Base-by-base conservation (phyloP, 768 basidiomycete genomes). In the Auricularia auricula-judae region DNA sequence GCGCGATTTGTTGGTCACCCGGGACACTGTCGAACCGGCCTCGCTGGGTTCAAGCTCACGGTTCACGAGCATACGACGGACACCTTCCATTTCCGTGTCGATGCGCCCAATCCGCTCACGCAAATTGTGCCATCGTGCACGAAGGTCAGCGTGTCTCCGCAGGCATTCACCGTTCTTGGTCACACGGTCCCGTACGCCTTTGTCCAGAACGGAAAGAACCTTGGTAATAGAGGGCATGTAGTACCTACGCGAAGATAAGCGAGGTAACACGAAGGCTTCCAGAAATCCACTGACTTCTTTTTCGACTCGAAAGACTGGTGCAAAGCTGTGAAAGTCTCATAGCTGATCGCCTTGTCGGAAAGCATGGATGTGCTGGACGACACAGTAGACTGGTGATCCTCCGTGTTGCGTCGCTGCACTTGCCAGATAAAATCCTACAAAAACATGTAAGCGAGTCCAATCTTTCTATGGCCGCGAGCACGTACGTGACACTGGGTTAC, bases 161-260 rank as follows among this genome's bases (percentile, higher is more conserved):
- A 98, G 76, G 39, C 93, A 93, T 77, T 98, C 96, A 1, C 96
- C 96, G 67, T 98, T 98, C 82, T 93, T 95, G 23, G 95, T 98
- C 4, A 93, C 88, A 64, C 95, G 85, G 67, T 97, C 94, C 64
- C 85, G 84, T 35, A 98, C 89, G 33, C 94, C 94, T 74, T 93
- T 97, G 73, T 93, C 93, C 70, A 98, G 89, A 69, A 97, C 94
- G 33, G 89, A 85, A 33, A 98, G 81, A 59, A 96, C 94, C 72
- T 96, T 94, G 5, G 86, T 88, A 3, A 91, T 91, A 43, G 93
- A 93, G 1, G 96, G 97, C 77, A 93, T 86, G 73, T 98, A 98
- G 73, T 97, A 93, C 72, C 93, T 95, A 70, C 58, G 47, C 39
- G 2, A 42, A 8, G 39, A 42, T 95, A 70, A 58, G 62, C 61